Conservation (phyloP, 2,329 filamentous ascomycete species). For the Colletotrichum incanum region DNA sequence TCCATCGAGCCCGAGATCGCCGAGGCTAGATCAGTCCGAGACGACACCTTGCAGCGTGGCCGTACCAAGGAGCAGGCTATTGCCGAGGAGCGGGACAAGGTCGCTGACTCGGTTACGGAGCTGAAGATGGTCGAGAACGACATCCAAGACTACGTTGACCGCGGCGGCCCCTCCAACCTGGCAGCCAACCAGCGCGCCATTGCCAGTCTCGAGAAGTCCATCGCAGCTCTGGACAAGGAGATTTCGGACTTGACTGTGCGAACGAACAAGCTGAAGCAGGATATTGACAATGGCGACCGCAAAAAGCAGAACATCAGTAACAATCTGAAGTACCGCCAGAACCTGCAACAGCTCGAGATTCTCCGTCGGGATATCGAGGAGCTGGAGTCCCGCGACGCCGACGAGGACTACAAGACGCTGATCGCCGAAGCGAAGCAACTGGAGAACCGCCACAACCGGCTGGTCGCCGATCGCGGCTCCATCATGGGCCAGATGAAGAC, state of each 20-base stretch:
- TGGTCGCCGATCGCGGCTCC: conserved; percentile 80
- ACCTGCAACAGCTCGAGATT: conserved; percentile 76
- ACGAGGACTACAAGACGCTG: conserved; percentile 85
- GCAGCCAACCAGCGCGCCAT: conserved; percentile 80
- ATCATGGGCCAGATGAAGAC: conserved; percentile 85
- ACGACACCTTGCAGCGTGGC: conserved; percentile 82
- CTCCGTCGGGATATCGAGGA: conserved; percentile 80
- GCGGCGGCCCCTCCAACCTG: conserved; percentile 81
- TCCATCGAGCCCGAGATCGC: conserved; percentile 82
- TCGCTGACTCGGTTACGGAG: conserved; percentile 83
- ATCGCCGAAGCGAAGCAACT: conserved; percentile 77
- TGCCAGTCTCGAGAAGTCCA: conserved; percentile 75
- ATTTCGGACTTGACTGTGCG: conserved; percentile 77
- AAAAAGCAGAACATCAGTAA: conserved; percentile 90
- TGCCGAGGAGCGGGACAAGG: conserved; percentile 77
- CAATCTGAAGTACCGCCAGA: conserved; percentile 89
- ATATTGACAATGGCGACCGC: conserved; percentile 83
- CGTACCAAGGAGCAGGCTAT: conserved; percentile 81
- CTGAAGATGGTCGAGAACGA: conserved; percentile 82
- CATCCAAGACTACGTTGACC: conserved; percentile 84
- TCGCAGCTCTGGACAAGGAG: conserved; percentile 77
- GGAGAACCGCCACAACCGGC: conserved; percentile 77
- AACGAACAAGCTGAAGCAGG: conserved; percentile 83
- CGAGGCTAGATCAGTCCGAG: conserved; percentile 81
- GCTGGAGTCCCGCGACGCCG: conserved; percentile 84